These are phyloP conservation scores for Hymenoscyphus fraxineus DNA, from an alignment of 2,329 filamentous ascomycete species.

Conservation along the genomic window DNA sequence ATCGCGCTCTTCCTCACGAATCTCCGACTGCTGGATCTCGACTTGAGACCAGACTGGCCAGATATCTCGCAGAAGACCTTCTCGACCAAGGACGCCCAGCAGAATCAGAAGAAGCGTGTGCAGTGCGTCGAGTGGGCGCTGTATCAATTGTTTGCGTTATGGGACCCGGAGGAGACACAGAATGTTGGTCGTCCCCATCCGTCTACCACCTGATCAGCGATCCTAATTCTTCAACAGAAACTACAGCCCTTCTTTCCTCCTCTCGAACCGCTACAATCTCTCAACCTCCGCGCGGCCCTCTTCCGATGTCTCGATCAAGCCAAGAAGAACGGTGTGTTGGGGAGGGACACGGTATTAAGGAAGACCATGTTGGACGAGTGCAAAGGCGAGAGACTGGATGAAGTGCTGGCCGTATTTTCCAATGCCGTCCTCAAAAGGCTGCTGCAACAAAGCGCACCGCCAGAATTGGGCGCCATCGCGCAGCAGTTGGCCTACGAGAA, in stretches of 20 bases:
- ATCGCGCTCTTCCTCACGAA: constrained; percentile 75
- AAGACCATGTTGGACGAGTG: constrained; percentile 98
- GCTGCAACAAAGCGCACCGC: constrained; percentile 43
- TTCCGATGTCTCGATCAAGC: constrained; percentile 76
- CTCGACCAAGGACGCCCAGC: constrained; percentile 58
- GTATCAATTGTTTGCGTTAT: constrained; percentile 81
- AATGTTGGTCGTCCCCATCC: constrained; percentile 50
- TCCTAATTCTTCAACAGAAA: constrained; percentile 53
- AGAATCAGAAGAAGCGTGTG: constrained; percentile 78
- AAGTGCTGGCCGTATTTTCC: constrained; percentile 80
- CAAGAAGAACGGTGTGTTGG: constrained; percentile 82
- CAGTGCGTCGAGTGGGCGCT: constrained; percentile 84
- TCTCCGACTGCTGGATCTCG: constrained; percentile 76
- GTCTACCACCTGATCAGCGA: not conserved
- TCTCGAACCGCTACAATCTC: constrained; percentile 81
- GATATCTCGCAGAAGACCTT: constrained; percentile 68
- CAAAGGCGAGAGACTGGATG: constrained; percentile 84
- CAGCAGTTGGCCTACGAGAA: constrained; percentile 56
- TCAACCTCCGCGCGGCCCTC: constrained; percentile 82
- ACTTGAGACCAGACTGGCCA: constrained; percentile 76
- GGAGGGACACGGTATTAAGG: constrained; percentile 73
- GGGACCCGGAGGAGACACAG: constrained; percentile 72
- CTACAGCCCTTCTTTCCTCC: constrained; percentile 88
- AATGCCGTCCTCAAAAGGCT: constrained; percentile 73
- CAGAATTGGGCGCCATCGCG: constrained; percentile 46